Percentiles rank a stretch among this genome's conserved stretches.
These are phyloP conservation scores for Zygosaccharomyces kombuchaensis DNA, from an alignment of 805 yeast species.

Conservation along the genomic window DNA sequence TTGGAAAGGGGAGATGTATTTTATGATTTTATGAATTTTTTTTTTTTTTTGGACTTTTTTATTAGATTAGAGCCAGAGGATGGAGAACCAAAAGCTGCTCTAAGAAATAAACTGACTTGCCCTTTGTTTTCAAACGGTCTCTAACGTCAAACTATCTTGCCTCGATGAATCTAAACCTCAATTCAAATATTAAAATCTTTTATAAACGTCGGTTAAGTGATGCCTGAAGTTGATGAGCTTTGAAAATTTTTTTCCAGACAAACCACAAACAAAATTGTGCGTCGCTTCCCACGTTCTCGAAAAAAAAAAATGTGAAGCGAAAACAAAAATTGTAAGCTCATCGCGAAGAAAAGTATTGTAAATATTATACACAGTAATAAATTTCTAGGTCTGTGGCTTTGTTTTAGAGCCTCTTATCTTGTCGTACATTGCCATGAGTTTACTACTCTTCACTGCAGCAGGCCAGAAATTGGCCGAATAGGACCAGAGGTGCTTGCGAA, in stretches of 20 bases:
- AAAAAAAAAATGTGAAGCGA: neutral
- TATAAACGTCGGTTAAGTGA: conserved; percentile 1
- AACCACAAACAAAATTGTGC: neutral
- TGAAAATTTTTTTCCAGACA: neutral
- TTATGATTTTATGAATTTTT: conserved; percentile 23
- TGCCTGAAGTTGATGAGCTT: neutral
- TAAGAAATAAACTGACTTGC: conserved; percentile 10
- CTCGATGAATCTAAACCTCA: conserved; percentile 9
- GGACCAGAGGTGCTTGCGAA: conserved; percentile 71
- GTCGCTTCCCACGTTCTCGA: neutral
- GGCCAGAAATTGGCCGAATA: conserved; percentile 88
- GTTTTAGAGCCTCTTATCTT: conserved; percentile 38
- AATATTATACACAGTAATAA: neutral
- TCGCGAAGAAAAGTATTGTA: neutral
- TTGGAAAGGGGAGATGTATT: conserved; percentile 16
- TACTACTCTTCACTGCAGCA: conserved; percentile 66
- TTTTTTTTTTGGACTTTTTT: conserved; percentile 20
- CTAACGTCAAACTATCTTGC: conserved; percentile 17
- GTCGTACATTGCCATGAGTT: conserved; percentile 72
- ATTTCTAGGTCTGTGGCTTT: neutral
- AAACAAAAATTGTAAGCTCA: neutral
- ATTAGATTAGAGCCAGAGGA: conserved; percentile 21
- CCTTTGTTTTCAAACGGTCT: conserved; percentile 18
- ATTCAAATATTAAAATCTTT: neutral
- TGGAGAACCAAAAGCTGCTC: conserved; percentile 15